Conservation (phyloP, 1,284 basidiomycete species). For the Papiliotrema laurentii region DNA sequence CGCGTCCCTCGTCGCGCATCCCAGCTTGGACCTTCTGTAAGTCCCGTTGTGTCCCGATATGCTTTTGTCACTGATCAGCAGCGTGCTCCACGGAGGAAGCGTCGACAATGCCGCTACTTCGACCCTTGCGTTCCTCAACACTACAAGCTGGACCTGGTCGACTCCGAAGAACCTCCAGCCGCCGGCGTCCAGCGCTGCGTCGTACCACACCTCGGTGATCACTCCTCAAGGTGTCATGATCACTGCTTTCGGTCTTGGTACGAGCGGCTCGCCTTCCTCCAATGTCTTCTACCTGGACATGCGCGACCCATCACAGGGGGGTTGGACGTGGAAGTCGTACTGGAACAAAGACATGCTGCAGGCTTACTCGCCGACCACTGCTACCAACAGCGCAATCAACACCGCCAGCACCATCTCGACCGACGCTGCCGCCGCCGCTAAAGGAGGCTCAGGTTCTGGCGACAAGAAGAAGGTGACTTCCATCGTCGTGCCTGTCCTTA, state of each 20-base stretch:
- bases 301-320: slow-evolving; percentile 25
- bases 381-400: slow-evolving; percentile 3
- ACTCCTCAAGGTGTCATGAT: slow-evolving; percentile 48
- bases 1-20: slow-evolving; percentile 44
- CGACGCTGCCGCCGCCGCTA: slow-evolving; percentile 2
- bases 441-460: slow-evolving; percentile 7
- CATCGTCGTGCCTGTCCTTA: slow-evolving; percentile 38
- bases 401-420: slow-evolving; percentile 6
- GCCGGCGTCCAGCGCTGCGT: slow-evolving; percentile 27
- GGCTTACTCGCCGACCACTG: slow-evolving; percentile 10
- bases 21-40: slow-evolving; percentile 35
- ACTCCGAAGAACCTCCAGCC: slow-evolving; percentile 42
- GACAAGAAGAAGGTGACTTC: slow-evolving; percentile 30
- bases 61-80: slow-evolving; percentile 6
- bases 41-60: background rate
- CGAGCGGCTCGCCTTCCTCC: slow-evolving; percentile 24
- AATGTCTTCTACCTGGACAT: slow-evolving; percentile 45
- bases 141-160: slow-evolving; percentile 43
- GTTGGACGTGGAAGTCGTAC: slow-evolving; percentile 41
- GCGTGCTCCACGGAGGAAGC: slow-evolving; percentile 42
- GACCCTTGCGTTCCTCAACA: slow-evolving; percentile 41
- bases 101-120: slow-evolving; percentile 21
- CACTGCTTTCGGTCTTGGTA: slow-evolving; percentile 41
- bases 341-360: slow-evolving; percentile 39
- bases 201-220: slow-evolving; percentile 46